Evolutionary conservation across 495 filamentous ascomycete species (phyloP), one percentile per base, ranked within the genome.

Genomic region (Evansstolkia leycettana): DNA sequence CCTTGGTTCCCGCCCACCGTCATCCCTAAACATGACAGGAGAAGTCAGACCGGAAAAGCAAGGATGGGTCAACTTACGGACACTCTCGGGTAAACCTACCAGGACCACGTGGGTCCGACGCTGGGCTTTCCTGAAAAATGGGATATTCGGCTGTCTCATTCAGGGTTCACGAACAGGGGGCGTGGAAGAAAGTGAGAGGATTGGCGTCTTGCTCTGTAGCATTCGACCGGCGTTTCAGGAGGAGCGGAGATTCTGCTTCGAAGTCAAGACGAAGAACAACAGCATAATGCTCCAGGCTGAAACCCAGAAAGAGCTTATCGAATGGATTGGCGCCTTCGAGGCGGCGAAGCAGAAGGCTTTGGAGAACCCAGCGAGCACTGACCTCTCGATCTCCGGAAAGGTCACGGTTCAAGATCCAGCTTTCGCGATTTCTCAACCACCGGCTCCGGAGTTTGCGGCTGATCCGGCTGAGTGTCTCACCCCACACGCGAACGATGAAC

Each of bases 211-310:
- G 17, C 77, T 98, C 19, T 98, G 90, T 50, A 92, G 80, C 48
- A 80, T 89, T 34, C 81, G 88, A 40, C 84, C 85, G 7, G 89
- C 88, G 2, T 80, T 88, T 27, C 79, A 86, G 46, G 90, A 98
- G 52, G 90, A 98, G 45, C 75, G 90, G 24, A 71, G 92, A 18
- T 96, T 95, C 54, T 94, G 92, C 51, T 98, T 96, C 49, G 92
- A 96, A 58, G 86, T 98, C 45, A 98, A 95, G 67, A 98, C 90
- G 10, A 98, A 95, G 54, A 92, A 89, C 47, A 82, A 79, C 46
- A 87, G 76, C 31, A 77, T 94, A 28, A 59, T 94, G 37, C 64
- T 98, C 17, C 90, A 98, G 58, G 84, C 90, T 4, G 92, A 96
- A 51, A 93, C 85, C 0, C 90, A 95, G 48, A 61, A 69, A 31